A percentile compares a stretch with the other conserved stretches of the same genome.
Conservation (phyloP, 2,329 filamentous ascomycete genomes). For the Ophiosphaerella narmari region DNA sequence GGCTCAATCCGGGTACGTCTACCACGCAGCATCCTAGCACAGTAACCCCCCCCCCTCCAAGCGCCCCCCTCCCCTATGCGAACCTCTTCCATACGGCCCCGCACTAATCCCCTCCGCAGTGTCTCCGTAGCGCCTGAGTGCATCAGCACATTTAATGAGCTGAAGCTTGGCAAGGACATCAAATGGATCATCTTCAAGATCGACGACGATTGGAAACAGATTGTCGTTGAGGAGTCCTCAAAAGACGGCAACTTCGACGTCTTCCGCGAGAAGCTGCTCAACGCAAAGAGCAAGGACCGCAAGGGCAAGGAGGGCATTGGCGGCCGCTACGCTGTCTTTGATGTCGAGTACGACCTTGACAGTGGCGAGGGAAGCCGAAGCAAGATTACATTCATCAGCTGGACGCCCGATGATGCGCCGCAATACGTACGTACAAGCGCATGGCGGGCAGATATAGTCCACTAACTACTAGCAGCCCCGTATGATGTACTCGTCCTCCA, state of each 20-base stretch:
- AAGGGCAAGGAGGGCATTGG: slow-evolving; percentile 61
- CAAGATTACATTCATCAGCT: slow-evolving; percentile 51
- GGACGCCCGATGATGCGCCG: slow-evolving; percentile 66
- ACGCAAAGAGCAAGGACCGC: slow-evolving; percentile 73
- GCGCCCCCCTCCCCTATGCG: slow-evolving; percentile 6
- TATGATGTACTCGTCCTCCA: slow-evolving; percentile 90
- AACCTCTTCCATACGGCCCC: slow-evolving; percentile 1
- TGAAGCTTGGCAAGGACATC: slow-evolving; percentile 77
- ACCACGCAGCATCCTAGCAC: slow-evolving; percentile 15
- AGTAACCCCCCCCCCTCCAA: slow-evolving; percentile 17
- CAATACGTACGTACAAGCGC: slow-evolving; percentile 66
- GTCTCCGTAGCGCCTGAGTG: slow-evolving; percentile 74
- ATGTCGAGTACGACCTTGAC: slow-evolving; percentile 76
- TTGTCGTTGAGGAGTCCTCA: slow-evolving; percentile 77
- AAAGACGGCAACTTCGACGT: slow-evolving; percentile 68
- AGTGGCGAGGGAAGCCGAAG: slow-evolving; percentile 72
- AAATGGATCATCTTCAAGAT: slow-evolving; percentile 92
- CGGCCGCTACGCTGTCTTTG: slow-evolving; percentile 82
- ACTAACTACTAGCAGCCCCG: slow-evolving; percentile 64
- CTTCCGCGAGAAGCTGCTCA: slow-evolving; percentile 78
- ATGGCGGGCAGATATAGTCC: neutral
- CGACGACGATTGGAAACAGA: slow-evolving; percentile 79
- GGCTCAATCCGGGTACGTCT: slow-evolving; percentile 53
- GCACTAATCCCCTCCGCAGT: slow-evolving; percentile 53
- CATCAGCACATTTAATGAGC: slow-evolving; percentile 72